Evolutionary conservation across 2,329 filamentous ascomycete genomes (phyloP).

Genomic region (Nemania serpens): DNA sequence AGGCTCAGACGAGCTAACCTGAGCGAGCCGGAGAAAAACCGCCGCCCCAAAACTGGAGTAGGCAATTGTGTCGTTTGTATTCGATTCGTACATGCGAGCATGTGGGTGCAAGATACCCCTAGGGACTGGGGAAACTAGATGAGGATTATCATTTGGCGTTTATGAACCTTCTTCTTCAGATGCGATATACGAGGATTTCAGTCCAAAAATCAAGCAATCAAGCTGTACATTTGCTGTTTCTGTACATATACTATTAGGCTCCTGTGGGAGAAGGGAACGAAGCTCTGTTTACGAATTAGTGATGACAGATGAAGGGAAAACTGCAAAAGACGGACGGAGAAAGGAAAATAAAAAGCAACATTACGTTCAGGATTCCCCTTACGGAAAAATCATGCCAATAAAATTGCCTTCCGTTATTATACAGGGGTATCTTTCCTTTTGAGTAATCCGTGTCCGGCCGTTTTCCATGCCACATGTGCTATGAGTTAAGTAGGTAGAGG

Average conservation of each 20-base stretch:
- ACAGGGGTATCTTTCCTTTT: constrained; percentile 21
- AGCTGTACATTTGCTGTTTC: constrained; percentile 17
- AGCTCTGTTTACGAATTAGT: neutral
- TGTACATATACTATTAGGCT: constrained; percentile 22
- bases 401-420: constrained; percentile 3
- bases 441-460: constrained; percentile 2
- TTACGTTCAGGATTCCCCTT: neutral
- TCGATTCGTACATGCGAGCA: constrained; percentile 27
- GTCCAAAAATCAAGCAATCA: neutral
- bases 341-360: neutral
- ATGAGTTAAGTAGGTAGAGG: neutral
- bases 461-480: constrained; percentile 11
- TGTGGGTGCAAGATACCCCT: constrained; percentile 25
- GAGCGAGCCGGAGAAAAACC: too few relatives aligned
- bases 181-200: constrained; percentile 5
- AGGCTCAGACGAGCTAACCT: neutral
- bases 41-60: constrained; percentile 12
- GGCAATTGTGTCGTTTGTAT: constrained; percentile 11
- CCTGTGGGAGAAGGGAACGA: neutral
- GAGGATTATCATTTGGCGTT: constrained; percentile 21
- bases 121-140: constrained; percentile 18
- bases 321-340: neutral
- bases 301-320: constrained; percentile 4
- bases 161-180: constrained; percentile 1
- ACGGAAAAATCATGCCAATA: neutral